These are phyloP conservation scores for Groenewaldozyma sp. DNA, from an alignment of 1,139 yeast species.

Conservation along the genomic window DNA sequence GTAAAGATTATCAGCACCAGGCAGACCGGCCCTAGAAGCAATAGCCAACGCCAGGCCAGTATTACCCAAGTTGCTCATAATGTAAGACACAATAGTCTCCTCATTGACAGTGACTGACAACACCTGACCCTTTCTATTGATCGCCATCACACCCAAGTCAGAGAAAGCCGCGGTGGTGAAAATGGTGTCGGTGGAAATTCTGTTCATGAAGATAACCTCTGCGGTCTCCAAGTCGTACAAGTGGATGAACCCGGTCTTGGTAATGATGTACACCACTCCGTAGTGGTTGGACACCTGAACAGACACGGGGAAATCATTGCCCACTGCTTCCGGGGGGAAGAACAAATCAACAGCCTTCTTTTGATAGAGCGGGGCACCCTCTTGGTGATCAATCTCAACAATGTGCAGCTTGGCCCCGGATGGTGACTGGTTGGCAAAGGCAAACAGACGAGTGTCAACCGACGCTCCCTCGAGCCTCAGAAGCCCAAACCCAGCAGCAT, in stretches of 20 bases:
- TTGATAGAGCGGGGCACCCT: slow-evolving; percentile 71
- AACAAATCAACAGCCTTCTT: slow-evolving; percentile 89
- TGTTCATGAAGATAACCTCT: slow-evolving; percentile 84
- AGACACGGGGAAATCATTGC: slow-evolving; percentile 90
- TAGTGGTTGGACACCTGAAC: slow-evolving; percentile 78
- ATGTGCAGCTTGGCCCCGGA: slow-evolving; percentile 83
- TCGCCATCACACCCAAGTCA: slow-evolving; percentile 81
- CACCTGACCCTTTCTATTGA: slow-evolving; percentile 93
- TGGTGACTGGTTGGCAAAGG: slow-evolving; percentile 77
- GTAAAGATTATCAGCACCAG: slow-evolving; percentile 93
- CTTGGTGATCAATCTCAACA: slow-evolving; percentile 92
- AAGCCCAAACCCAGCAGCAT: slow-evolving; percentile 83
- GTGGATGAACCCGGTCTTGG: slow-evolving; percentile 95
- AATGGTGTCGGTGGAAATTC: slow-evolving; percentile 94
- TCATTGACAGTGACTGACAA: slow-evolving; percentile 85
- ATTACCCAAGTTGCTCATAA: slow-evolving; percentile 77
- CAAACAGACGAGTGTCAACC: slow-evolving; percentile 75
- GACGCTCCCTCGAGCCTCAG: slow-evolving; percentile 66
- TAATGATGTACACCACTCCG: slow-evolving; percentile 80
- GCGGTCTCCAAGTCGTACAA: slow-evolving; percentile 92
- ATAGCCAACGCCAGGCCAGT: slow-evolving; percentile 79
- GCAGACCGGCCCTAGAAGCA: slow-evolving; percentile 92
- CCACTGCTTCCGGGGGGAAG: slow-evolving; percentile 75
- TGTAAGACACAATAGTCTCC: slow-evolving; percentile 80
- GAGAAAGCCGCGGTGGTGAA: slow-evolving; percentile 73